A percentile compares a stretch with the other conserved stretches of the same genome.
phyloP scores from a whole-genome alignment of 2,329 filamentous ascomycete genomes.

The Parastagonospora avenae region DNA sequence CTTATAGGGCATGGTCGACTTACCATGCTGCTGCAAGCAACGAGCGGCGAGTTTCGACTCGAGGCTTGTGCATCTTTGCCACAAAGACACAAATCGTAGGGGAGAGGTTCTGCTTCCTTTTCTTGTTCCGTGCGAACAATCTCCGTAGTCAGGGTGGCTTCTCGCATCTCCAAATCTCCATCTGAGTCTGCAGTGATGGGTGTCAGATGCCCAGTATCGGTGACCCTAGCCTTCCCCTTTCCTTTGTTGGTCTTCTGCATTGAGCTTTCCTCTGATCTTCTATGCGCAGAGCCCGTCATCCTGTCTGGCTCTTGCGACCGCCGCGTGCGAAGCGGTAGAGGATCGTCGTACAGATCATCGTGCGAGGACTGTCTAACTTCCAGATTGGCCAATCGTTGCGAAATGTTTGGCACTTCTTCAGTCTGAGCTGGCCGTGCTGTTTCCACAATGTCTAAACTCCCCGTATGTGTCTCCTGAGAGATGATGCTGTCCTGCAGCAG shows the following conservation, averaged over 20 bases:
- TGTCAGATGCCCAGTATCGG: conserved; percentile 13
- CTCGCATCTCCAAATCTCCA: conserved; percentile 19
- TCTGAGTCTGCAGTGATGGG: conserved; percentile 19
- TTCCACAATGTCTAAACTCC: conserved; percentile 17
- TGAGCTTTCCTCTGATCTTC: not conserved
- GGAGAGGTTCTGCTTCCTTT: conserved; percentile 3
- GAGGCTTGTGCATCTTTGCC: conserved; percentile 18
- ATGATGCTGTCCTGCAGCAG: conserved; percentile 38
- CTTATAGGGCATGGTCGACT: not conserved
- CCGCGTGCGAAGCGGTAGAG: not conserved
- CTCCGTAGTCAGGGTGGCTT: not conserved
- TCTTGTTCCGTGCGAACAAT: not conserved
- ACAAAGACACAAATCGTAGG: conserved; percentile 25
- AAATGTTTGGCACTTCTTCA: conserved; percentile 1
- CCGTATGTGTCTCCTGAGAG: conserved; percentile 19
- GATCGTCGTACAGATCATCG: not conserved
- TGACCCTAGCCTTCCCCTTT: conserved; percentile 12
- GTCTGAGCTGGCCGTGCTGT: not conserved
- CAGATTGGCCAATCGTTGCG: conserved; percentile 5
- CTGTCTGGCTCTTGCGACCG: no score
- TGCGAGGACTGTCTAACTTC: not conserved
- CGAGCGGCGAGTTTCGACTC: conserved; percentile 1
- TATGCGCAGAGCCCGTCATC: no score
- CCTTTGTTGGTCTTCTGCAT: conserved; percentile 1
- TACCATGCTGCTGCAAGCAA: conserved; percentile 25